Conservation (phyloP, 805 yeast species). For the Candida railenensis region DNA sequence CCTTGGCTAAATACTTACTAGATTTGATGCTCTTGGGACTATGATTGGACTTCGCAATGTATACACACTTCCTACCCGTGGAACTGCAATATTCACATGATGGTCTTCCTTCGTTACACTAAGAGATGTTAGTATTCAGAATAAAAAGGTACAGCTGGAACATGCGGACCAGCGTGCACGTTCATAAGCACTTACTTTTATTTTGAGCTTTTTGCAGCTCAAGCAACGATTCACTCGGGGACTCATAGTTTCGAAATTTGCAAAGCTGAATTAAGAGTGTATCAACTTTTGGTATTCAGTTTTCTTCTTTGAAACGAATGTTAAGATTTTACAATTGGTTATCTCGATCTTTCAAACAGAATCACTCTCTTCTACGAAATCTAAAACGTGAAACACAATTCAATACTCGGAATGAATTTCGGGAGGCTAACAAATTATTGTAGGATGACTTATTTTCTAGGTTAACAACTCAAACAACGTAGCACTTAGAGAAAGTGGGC, state of each 20-base stretch:
- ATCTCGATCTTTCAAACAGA: no score
- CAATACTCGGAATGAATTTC: neutral
- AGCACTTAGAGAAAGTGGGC: neutral
- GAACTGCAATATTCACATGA: slow-evolving; percentile 32
- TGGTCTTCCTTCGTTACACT: slow-evolving; percentile 34
- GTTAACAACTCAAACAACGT: no score
- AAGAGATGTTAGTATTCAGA: slow-evolving; percentile 13
- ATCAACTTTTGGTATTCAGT: no score
- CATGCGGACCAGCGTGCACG: neutral
- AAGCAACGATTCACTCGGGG: slow-evolving; percentile 26
- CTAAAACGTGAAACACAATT: neutral
- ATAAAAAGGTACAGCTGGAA: neutral
- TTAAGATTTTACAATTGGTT: no score
- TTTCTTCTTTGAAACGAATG: no score
- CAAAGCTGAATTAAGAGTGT: no score
- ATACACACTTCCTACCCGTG: slow-evolving; percentile 24
- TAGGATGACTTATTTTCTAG: no score
- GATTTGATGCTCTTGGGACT: neutral
- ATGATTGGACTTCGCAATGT: slow-evolving; percentile 12
- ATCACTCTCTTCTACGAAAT: no score
- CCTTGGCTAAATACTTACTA: neutral
- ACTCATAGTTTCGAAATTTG: neutral
- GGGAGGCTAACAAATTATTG: no score
- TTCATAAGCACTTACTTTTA: slow-evolving; percentile 23
- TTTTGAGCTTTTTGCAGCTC: slow-evolving; percentile 29